Conservation (phyloP, 495 filamentous ascomycete species). For the Viridothelium virens region DNA sequence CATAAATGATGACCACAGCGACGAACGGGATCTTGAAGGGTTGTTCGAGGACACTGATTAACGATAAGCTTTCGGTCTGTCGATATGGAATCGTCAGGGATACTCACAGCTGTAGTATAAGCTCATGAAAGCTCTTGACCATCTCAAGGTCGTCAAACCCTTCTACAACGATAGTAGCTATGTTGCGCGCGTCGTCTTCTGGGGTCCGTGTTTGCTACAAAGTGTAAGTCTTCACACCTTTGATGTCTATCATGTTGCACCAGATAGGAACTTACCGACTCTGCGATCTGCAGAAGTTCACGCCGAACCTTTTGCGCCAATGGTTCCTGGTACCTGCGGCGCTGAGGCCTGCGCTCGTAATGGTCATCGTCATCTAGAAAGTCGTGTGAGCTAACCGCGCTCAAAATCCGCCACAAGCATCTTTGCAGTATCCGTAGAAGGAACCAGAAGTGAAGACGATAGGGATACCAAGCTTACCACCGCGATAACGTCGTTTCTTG, state of each 20-base stretch:
- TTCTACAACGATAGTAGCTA: conserved; percentile 68
- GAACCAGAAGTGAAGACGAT: not conserved
- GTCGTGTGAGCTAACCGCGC: conserved; percentile 18
- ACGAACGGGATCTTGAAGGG: conserved; percentile 94
- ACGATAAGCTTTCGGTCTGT: conserved; percentile 18
- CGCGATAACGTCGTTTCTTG: conserved; percentile 53
- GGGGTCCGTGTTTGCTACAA: conserved; percentile 33
- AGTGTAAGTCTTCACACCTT: not conserved
- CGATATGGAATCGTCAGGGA: not conserved
- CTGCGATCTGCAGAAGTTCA: conserved; percentile 73
- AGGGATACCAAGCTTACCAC: conserved; percentile 37
- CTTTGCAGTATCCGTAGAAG: conserved; percentile 1
- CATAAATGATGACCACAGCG: conserved; percentile 66
- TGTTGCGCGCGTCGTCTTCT: conserved; percentile 69
- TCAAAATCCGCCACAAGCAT: not conserved
- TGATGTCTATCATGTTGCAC: not conserved
- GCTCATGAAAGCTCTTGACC: conserved; percentile 57
- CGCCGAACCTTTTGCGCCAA: conserved; percentile 65
- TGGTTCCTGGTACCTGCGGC: conserved; percentile 74
- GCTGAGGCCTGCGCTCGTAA: conserved; percentile 57
- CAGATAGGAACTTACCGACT: conserved; percentile 43
- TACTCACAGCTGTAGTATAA: conserved; percentile 65
- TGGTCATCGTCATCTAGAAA: conserved; percentile 63
- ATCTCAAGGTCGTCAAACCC: conserved; percentile 76
- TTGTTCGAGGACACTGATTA: conserved; percentile 60